These are phyloP conservation scores for Linnemannia hyalina DNA, from an alignment of 192 early-diverging fungal species.

Conservation along the genomic window DNA sequence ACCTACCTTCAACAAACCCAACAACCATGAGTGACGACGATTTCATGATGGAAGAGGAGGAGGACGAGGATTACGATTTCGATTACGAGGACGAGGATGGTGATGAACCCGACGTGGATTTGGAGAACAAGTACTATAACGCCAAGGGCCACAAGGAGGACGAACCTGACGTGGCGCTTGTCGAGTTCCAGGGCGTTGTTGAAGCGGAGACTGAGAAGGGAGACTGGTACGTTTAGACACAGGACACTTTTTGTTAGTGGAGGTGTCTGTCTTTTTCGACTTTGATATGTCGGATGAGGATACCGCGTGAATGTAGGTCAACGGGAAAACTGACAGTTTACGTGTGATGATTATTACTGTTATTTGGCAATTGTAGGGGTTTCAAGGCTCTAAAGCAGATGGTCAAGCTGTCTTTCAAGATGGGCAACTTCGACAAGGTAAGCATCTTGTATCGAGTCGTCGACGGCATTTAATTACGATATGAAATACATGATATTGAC, in stretches of 20 bases:
- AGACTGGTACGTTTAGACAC: constrained; percentile 73
- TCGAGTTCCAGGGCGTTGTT: constrained; percentile 83
- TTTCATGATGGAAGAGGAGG: constrained; percentile 74
- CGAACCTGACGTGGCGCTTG: constrained; percentile 76
- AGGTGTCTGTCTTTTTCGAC: background rate
- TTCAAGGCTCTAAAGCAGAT: constrained; percentile 93
- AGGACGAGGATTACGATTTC: constrained; percentile 88
- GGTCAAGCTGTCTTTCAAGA: constrained; percentile 82
- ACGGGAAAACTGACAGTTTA: background rate
- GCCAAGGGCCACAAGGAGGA: constrained; percentile 93
- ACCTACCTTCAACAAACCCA: background rate
- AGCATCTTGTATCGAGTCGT: background rate
- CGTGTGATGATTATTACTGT: background rate
- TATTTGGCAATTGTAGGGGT: constrained; percentile 69
- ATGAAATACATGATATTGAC: background rate
- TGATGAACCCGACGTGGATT: constrained; percentile 83
- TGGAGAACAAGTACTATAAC: constrained; percentile 93
- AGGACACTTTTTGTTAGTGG: background rate
- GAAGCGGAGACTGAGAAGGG: constrained; percentile 85
- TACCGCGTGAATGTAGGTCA: background rate
- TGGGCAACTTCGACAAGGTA: constrained; percentile 73
- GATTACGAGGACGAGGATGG: constrained; percentile 90
- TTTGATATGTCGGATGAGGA: background rate
- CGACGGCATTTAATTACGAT: background rate
- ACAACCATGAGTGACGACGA: constrained; percentile 67